Base-by-base conservation (phyloP, 352 stramenopile species). In the Salisapilia sapeloensis region DNA sequence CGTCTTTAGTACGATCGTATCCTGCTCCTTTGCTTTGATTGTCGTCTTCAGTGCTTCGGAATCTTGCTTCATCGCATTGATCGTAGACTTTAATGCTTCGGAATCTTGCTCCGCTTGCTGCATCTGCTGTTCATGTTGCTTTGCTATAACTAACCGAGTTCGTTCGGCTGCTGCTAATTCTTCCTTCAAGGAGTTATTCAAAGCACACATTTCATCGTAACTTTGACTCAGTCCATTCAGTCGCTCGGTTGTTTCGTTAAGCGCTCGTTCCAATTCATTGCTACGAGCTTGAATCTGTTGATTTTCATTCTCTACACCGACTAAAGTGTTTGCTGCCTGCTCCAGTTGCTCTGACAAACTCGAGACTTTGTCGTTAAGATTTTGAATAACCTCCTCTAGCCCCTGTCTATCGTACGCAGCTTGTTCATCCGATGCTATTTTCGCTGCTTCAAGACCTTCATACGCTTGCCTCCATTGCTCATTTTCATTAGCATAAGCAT, bases 391-490 rank as follows among this genome's bases (percentile, higher is more conserved):
- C 11, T 78, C 66, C 34, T 76, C 50, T 1, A 83, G 36, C 23
- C 62, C 50, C 2, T 45, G 56, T 16, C 59, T 63, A 17, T 74
- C 48, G 19, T 15, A 26, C 19, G 75, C 58, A 42, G 56, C 55
- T 5, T 44, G 35, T 6, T 82, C 60, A 21, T 81, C 70, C 1
- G 39, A 29, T 35, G 62, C 54, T 0, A 54, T 40, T 33, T 74
- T 81, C 12, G 40, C 46, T 12, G 39, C 38, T 18, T 85, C 63
- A 1, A 82, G 46, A 1, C 57, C 50, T 17, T 70, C 58, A 28
- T 77, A 82, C n/a, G 55, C 72, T 3, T 45, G 44, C 12, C 63
- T 53, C 56, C 60, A 78, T 25, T 74, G 60, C 16, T 62, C 41
- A 16, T 77, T 75, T 33, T 78, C 60, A 16, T 74, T 55, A 5